A percentile compares a stretch with the other conserved stretches of the same genome.
These are phyloP conservation scores for Fusarium sp. DNA, from an alignment of 2,329 filamentous ascomycete species.

Conservation along the genomic window DNA sequence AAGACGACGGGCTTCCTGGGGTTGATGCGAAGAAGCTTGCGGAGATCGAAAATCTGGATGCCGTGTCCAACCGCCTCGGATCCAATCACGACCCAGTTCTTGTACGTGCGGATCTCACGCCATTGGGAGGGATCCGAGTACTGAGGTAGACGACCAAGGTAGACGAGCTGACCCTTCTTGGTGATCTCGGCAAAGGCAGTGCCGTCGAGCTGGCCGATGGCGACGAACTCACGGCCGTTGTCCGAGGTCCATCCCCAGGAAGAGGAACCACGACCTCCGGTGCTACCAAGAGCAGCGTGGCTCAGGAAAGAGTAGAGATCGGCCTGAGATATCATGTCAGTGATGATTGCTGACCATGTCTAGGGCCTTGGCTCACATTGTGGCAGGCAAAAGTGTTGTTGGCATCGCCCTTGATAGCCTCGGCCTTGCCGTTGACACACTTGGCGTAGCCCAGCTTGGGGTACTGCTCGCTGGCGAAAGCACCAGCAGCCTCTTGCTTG, in stretches of 20 bases:
- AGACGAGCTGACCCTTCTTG: slow-evolving; percentile 54
- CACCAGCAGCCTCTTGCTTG: slow-evolving; percentile 46
- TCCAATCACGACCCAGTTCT: slow-evolving; percentile 51
- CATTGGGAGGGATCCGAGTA: slow-evolving; percentile 50
- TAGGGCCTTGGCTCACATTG: slow-evolving; percentile 48
- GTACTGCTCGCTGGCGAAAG: slow-evolving; percentile 49
- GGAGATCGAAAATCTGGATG: slow-evolving; percentile 72
- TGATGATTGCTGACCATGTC: fast-evolving
- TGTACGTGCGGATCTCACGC: slow-evolving; percentile 55
- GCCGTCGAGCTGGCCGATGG: slow-evolving; percentile 59
- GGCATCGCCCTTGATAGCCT: slow-evolving; percentile 55
- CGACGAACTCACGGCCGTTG: slow-evolving; percentile 59
- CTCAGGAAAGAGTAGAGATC: slow-evolving; percentile 65
- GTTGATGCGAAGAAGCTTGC: slow-evolving; percentile 58
- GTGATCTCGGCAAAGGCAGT: slow-evolving; percentile 60
- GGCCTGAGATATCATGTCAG: slow-evolving; percentile 18
- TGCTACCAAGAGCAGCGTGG: slow-evolving; percentile 62
- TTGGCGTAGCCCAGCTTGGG: slow-evolving; percentile 51
- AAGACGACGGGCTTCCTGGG: slow-evolving; percentile 51
- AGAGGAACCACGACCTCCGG: slow-evolving; percentile 48
- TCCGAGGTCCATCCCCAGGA: slow-evolving; percentile 59
- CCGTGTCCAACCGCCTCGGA: slow-evolving; percentile 60
- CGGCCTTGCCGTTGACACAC: slow-evolving; percentile 56
- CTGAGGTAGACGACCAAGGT: slow-evolving; percentile 58
- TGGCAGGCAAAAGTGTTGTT: slow-evolving; percentile 59